These are phyloP conservation scores for Cordyceps farinosa DNA, from an alignment of 2,329 filamentous ascomycete species.

Conservation along the genomic window DNA sequence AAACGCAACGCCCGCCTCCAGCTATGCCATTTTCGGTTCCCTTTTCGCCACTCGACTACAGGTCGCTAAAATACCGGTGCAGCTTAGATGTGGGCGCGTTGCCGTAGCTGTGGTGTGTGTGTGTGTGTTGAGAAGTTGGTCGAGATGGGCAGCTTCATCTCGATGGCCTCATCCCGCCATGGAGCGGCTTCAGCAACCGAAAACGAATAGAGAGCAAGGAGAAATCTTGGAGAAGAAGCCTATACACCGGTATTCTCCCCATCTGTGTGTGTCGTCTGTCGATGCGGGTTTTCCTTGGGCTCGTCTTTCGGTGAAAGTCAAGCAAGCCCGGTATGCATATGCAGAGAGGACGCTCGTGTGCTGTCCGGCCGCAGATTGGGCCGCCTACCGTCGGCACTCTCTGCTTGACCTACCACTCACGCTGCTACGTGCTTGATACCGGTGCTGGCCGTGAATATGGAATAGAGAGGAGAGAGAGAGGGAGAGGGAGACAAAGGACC, in stretches of 20 bases:
- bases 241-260: too few species aligned
- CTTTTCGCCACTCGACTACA: not conserved
- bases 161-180: too few species aligned
- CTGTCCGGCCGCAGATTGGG: not conserved
- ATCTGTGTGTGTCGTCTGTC: too few species aligned
- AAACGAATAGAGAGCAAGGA: too few species aligned
- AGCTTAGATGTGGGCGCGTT: not conserved
- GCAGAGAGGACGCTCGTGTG: not conserved
- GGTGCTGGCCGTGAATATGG: not conserved
- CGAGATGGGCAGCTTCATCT: too few species aligned
- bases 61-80: not conserved
- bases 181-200: too few species aligned
- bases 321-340: not conserved
- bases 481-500: too few species aligned
- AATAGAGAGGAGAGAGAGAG: not conserved
- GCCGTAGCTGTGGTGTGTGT: too few species aligned
- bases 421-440: not conserved
- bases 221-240: too few species aligned
- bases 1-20: not conserved
- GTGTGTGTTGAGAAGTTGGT: too few species aligned
- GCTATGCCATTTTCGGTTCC: not conserved
- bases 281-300: not conserved
- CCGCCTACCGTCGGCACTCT: not conserved
- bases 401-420: not conserved
- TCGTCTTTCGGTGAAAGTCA: not conserved